Evolutionary conservation across 106 monocot species (phyloP), one percentile per base, ranked within the genome.

Genomic region (Dendrobium nobile): DNA sequence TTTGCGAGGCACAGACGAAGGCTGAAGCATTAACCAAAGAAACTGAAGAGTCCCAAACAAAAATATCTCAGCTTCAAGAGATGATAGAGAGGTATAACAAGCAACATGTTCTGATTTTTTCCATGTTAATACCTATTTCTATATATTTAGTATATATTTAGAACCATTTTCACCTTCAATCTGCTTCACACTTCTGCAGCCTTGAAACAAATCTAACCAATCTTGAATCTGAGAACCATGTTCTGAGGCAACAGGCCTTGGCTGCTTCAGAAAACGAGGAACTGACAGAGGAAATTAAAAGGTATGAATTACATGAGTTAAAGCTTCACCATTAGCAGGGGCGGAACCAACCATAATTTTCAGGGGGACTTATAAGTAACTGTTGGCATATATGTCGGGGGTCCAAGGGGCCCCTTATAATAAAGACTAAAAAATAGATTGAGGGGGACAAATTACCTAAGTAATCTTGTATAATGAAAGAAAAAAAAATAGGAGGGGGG

Each of bases 191-290:
- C 33, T 82, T 74, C 10, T 84, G 82, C 87, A 98, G 98, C 28
- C 80, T 92, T 22, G 94, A 95, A 77, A 88, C 87, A 80, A 92
- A 84, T 79, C 78, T 98, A 68, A 87, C 86, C 16, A 89, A 84
- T 77, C 74, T 95, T 22, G 91, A 98, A 84, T 94, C 88, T 75
- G 98, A 98, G 82, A 94, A 98, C 72, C 88, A 94, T 74, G 90
- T 98, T 54, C 82, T 98, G 73, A 82, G 98, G 41, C 94, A 98
- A 77, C 87, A 98, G 77, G 86, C 98, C 19, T 84, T 98, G 73
- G 91, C 79, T 56, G 83, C 85, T 67, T 88, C 92, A 86, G 73
- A 79, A 84, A 92, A 91, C 79, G 89, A 89, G 9, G 88, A 95
- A 74, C 83, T 91, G n/a, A 83, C 89, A 78, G 85, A 92, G 77